Evolutionary conservation across 1,139 yeast genomes (phyloP).

Genomic region (Meyerozyma carpophila): DNA sequence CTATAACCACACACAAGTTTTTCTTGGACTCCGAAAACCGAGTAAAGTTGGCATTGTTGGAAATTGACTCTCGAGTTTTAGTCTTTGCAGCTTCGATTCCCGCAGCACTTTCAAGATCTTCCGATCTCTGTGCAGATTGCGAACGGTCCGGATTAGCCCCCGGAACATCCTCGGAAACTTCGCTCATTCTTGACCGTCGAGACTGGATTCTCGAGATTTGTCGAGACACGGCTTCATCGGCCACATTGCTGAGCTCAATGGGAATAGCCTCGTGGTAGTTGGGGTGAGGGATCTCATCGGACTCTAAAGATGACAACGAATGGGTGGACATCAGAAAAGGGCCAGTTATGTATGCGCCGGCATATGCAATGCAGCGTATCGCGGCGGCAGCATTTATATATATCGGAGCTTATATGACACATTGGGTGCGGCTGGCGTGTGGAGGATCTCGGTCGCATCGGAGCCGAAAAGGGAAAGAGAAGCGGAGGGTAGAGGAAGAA

Average conservation of each 20-base stretch:
- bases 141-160: conserved; percentile 1
- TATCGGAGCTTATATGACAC: not conserved
- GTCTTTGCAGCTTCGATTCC: not conserved
- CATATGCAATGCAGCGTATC: not conserved
- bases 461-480: not conserved
- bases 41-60: conserved; percentile 6
- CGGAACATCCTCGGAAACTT: not conserved
- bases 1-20: conserved; percentile 10
- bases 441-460: not conserved
- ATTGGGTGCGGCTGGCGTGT: not conserved
- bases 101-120: not conserved
- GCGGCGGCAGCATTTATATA: not conserved
- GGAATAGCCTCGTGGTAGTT: conserved; percentile 11
- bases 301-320: not conserved
- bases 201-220: conserved; percentile 14
- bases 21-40: conserved; percentile 9
- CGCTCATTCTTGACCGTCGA: conserved; percentile 5
- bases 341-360: not conserved
- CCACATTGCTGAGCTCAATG: conserved; percentile 10
- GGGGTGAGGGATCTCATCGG: not conserved
- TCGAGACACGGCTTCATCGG: conserved; percentile 15
- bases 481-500: no score
- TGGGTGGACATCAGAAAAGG: no score
- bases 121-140: not conserved
- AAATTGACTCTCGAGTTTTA: conserved; percentile 3